Evolutionary conservation across 176 grass and related monocot species (phyloP), one percentile per base, ranked within the genome.

Genomic region (Juncus inflexus): DNA sequence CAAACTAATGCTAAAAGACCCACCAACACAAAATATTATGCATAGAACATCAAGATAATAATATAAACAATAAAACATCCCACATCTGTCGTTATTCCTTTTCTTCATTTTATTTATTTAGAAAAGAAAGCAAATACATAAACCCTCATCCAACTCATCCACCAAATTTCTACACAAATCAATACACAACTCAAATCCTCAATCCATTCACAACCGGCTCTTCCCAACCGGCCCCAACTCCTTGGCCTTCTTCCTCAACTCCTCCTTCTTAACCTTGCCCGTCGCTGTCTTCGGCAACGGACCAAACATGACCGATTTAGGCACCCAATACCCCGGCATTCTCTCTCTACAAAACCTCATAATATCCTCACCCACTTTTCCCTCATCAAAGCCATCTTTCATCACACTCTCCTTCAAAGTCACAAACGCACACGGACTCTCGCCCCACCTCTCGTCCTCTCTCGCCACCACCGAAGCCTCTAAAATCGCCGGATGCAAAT

Each of bases 341-440:
- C 75, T 89, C 56, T 89, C 72, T n/a, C 85, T 62, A 77, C 88
- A 92, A 56, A 92, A 86, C 75, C 51, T 79, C 77, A 90, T 84
- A 60, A 99, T 82, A 10, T 92, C 84, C 43, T 42, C 67, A 3
- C 80, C 79, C 45, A 96, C 4, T 9, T 81, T 68, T 4, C 0
- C 50, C 35, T 99, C 72, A 15, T 99, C 83, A 10, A 80, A 82
- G 3, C 42, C 12, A 42, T 75, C 80, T 28, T 28, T 28, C 19
- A 28, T 28, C 0, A 47, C 69, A 9, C 77, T 79, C 7, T 86
- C 83, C 76, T 83, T 99, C 54, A 86, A 38, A 2, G 75, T 89
- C 36, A 99, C 73, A 14, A 99, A 99, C 1, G 83, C 94, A 15
- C 94, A 99, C 0, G 94, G 94, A 3, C 85, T 92, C 80, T 99